Evolutionary conservation across 179 eudicot species (phyloP).

Genomic region (Dionaea muscipula): DNA sequence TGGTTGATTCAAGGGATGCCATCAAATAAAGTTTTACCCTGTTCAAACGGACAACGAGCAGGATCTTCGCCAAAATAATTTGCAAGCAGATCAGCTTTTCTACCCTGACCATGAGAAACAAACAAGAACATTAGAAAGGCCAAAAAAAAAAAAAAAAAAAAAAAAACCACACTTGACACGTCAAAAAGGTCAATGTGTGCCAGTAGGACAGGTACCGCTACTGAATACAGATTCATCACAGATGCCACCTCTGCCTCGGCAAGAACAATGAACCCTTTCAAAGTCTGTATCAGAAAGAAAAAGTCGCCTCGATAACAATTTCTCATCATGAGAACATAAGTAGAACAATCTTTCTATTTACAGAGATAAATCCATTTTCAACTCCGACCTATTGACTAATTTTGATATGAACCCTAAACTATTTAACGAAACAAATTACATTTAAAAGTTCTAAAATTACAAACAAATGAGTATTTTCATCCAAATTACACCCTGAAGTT

Average conservation of each 20-base stretch:
- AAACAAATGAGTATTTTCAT: no score
- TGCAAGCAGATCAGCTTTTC: conserved; percentile 78
- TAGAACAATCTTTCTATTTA: no score
- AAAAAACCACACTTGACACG: background rate
- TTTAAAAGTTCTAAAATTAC: no score
- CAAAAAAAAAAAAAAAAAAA: background rate
- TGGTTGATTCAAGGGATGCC: no score
- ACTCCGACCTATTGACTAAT: no score
- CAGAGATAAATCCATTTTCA: no score
- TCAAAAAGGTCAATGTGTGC: background rate
- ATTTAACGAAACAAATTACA: no score
- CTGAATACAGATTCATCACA: conserved; percentile 47
- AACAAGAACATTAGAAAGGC: no score
- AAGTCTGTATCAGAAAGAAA: conserved; percentile 30
- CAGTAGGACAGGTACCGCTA: conserved; percentile 38
- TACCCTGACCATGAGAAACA: conserved; percentile 40
- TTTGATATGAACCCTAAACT: no score
- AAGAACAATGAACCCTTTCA: conserved; percentile 42
- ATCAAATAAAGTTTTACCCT: conserved; percentile 57
- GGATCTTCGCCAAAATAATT: conserved; percentile 89
- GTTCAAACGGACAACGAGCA: conserved; percentile 78
- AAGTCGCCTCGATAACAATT: no score
- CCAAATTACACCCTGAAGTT: no score
- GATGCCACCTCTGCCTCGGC: conserved; percentile 64
- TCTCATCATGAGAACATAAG: no score